Percentiles rank a stretch among this genome's conserved stretches.
phyloP scores from a whole-genome alignment of 352 stramenopile species.

The Hyphochytrium catenoides region DNA sequence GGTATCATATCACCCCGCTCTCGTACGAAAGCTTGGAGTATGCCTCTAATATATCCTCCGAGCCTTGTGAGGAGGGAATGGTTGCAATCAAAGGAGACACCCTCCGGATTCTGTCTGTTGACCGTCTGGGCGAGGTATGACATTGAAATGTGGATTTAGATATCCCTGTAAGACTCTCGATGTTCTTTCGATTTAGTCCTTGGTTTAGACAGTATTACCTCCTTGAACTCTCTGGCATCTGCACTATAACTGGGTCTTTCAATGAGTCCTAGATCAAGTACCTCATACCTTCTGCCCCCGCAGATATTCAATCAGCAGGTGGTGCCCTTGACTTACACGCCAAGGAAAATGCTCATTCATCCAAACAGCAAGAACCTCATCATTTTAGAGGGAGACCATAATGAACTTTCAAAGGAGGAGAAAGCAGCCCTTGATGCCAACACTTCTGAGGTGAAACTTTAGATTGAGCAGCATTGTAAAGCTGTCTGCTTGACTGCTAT shows the following conservation, averaged over 20 bases:
- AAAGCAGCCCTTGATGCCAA: no score
- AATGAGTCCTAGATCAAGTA: no score
- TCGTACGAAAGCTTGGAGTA: slow-evolving; percentile 85
- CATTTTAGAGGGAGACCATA: slow-evolving; percentile 94
- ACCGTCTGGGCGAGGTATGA: slow-evolving; percentile 78
- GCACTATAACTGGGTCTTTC: no score
- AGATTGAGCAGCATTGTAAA: no score
- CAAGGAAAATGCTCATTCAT: slow-evolving; percentile 79
- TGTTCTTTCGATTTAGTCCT: no score
- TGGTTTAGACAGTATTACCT: no score
- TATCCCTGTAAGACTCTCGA: no score
- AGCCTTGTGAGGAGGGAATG: slow-evolving; percentile 86
- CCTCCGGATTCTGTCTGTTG: slow-evolving; percentile 90
- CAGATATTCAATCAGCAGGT: slow-evolving; percentile 91
- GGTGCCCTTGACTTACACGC: slow-evolving; percentile 87
- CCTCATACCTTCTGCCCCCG: no score
- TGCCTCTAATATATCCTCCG: slow-evolving; percentile 83
- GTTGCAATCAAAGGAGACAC: slow-evolving; percentile 83
- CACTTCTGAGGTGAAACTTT: no score
- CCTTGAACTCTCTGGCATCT: no score
- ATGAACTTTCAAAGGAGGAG: slow-evolving; percentile 76
- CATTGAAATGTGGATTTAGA: no score
- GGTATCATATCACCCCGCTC: slow-evolving; percentile 75
- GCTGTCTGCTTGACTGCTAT: no score
- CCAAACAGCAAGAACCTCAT: slow-evolving; percentile 58